Conservation (phyloP, 495 filamentous ascomycete species). For the Daldinia decipiens region DNA sequence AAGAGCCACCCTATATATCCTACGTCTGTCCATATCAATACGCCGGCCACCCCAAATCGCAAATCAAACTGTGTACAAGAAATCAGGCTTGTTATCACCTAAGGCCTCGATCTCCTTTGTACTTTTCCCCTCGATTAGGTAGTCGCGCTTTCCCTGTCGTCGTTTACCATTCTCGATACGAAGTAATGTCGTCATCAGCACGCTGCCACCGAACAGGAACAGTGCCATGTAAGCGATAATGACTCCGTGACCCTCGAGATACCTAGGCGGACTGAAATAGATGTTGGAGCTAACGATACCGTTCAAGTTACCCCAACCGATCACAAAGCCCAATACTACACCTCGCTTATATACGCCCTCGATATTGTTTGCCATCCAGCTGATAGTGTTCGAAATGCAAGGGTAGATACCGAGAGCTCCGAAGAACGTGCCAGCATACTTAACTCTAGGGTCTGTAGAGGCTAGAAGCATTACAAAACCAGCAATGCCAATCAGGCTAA, state of each 20-base stretch:
- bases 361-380: conserved; percentile 88
- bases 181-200: conserved; percentile 74
- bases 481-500: conserved; percentile 74
- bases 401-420: conserved; percentile 93
- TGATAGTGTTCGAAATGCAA: conserved; percentile 89
- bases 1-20: background rate
- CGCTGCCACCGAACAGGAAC: conserved; percentile 61
- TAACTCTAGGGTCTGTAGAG: conserved; percentile 66
- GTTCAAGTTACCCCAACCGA: conserved; percentile 94
- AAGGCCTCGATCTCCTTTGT: conserved; percentile 67
- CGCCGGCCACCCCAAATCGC: background rate
- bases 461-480: conserved; percentile 85
- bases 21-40: background rate
- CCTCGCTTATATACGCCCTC: conserved; percentile 95
- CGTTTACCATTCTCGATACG: conserved; percentile 71
- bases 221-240: conserved; percentile 62
- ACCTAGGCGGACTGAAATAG: conserved; percentile 59
- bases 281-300: conserved; percentile 85
- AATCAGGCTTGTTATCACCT: conserved; percentile 81
- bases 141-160: conserved; percentile 71
- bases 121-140: conserved; percentile 68
- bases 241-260: conserved; percentile 57
- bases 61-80: conserved; percentile 74
- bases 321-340: conserved; percentile 84
- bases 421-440: conserved; percentile 87